Evolutionary conservation across 768 basidiomycete species (phyloP).

Genomic region (Leucocoprinus sp.): DNA sequence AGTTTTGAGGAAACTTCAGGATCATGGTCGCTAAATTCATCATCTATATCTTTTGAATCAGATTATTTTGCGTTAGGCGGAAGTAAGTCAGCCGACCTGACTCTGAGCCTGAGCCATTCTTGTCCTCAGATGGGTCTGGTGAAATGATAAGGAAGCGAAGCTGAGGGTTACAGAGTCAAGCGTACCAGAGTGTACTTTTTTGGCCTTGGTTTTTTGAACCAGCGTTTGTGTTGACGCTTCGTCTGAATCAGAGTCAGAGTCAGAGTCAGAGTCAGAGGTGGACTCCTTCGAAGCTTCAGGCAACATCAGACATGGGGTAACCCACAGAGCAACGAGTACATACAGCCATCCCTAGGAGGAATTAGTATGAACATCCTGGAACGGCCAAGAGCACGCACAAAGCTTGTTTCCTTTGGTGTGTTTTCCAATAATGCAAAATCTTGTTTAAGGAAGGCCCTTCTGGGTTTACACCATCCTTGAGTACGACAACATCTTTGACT

Average conservation of each 20-base stretch:
- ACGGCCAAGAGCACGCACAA: conserved; percentile 15
- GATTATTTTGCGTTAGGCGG: conserved; percentile 8
- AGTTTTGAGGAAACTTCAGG: neutral
- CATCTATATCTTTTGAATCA: conserved; percentile 13
- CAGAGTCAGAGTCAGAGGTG: conserved; percentile 22
- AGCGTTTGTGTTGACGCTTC: neutral
- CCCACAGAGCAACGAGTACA: neutral
- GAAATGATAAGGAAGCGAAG: neutral
- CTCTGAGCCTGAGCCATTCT: neutral
- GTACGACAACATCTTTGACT: conserved; percentile 49
- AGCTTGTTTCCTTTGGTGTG: conserved; percentile 17
- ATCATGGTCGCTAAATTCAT: conserved; percentile 29
- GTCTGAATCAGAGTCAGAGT: conserved; percentile 3
- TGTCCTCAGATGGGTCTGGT: conserved; percentile 4
- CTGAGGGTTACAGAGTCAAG: neutral
- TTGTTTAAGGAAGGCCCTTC: conserved; percentile 53
- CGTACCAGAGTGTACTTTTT: conserved; percentile 4
- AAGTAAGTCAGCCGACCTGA: neutral
- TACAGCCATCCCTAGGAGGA: conserved; percentile 1
- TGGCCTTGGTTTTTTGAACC: conserved; percentile 1
- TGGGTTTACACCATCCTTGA: conserved; percentile 44
- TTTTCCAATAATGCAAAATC: conserved; percentile 62
- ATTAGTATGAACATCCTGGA: conserved; percentile 12
- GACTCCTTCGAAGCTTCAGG: conserved; percentile 13
- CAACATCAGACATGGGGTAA: neutral